Conservation (phyloP, 208 protist genomes). For the Giardia duodenalis region DNA sequence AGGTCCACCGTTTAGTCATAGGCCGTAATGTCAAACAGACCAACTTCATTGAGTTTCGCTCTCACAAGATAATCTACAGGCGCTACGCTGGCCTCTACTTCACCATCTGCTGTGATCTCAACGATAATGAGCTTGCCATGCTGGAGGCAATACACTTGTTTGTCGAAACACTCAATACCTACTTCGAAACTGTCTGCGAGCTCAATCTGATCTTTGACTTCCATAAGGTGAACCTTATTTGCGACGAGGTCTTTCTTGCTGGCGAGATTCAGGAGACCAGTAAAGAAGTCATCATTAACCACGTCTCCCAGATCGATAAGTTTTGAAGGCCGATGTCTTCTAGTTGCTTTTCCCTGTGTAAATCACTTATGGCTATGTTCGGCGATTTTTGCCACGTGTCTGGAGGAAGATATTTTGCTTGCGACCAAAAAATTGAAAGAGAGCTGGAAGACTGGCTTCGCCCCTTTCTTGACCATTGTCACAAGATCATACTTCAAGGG, state of each 20-base stretch:
- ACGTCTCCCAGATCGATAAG: conserved; percentile 70
- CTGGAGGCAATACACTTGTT: conserved; percentile 92
- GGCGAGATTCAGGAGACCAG: conserved; percentile 91
- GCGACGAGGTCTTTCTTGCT: conserved; percentile 90
- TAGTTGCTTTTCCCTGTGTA: no score
- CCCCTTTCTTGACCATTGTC: no score
- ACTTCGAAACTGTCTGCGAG: conserved; percentile 97
- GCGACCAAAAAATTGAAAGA: no score
- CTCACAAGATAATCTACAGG: conserved; percentile 86
- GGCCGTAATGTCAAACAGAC: conserved; percentile 64
- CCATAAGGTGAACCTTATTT: conserved; percentile 79
- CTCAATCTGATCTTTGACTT: conserved; percentile 96
- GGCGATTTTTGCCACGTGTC: no score
- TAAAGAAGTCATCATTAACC: conserved; percentile 66
- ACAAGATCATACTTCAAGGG: no score
- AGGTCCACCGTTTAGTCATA: conserved; percentile 82
- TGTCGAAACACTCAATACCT: conserved; percentile 79
- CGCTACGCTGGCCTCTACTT: conserved; percentile 98
- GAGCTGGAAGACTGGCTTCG: no score
- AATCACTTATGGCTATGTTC: no score
- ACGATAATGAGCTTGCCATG: conserved; percentile 90
- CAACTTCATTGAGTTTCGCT: conserved; percentile 81
- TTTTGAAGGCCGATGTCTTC: no score
- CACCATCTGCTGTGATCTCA: conserved; percentile 79
- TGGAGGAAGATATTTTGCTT: no score